These are phyloP conservation scores for Alternaria sp. DNA, from an alignment of 2,329 filamentous ascomycete species.

Conservation along the genomic window DNA sequence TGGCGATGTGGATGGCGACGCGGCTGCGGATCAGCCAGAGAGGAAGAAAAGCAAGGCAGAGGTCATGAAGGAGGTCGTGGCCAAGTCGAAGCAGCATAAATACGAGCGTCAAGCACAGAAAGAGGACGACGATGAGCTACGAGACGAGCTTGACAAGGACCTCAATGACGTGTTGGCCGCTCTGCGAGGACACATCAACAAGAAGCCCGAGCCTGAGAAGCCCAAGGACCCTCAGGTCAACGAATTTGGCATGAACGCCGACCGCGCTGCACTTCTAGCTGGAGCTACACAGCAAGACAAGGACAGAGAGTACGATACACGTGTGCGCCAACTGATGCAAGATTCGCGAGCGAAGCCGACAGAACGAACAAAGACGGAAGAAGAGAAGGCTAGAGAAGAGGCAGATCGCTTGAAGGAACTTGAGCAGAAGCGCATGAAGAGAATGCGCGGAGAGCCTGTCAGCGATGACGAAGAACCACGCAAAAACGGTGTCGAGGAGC, in stretches of 20 bases:
- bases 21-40: conserved; percentile 68
- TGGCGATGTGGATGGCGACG: conserved; percentile 48
- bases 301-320: conserved; percentile 87
- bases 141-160: conserved; percentile 84
- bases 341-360: conserved; percentile 87
- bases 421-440: conserved; percentile 80
- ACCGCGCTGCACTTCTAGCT: conserved; percentile 67
- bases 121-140: conserved; percentile 89
- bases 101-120: conserved; percentile 92
- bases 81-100: conserved; percentile 95
- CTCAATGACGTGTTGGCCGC: conserved; percentile 78
- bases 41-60: conserved; percentile 95
- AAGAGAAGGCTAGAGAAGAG: conserved; percentile 68
- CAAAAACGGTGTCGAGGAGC: conserved; percentile 43
- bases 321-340: conserved; percentile 80
- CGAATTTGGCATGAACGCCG: conserved; percentile 63
- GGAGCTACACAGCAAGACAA: conserved; percentile 71
- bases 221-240: conserved; percentile 50
- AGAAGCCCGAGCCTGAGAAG: conserved; percentile 54
- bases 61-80: conserved; percentile 97
- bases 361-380: conserved; percentile 78
- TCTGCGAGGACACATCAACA: conserved; percentile 66
- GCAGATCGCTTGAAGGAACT: conserved; percentile 78
- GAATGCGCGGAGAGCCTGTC: conserved; percentile 87
- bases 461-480: conserved; percentile 71